A percentile compares a stretch with the other conserved stretches of the same genome.
Evolutionary conservation across 495 filamentous ascomycete genomes (phyloP).

Genomic region (Hypomontagnella submonticulosa): DNA sequence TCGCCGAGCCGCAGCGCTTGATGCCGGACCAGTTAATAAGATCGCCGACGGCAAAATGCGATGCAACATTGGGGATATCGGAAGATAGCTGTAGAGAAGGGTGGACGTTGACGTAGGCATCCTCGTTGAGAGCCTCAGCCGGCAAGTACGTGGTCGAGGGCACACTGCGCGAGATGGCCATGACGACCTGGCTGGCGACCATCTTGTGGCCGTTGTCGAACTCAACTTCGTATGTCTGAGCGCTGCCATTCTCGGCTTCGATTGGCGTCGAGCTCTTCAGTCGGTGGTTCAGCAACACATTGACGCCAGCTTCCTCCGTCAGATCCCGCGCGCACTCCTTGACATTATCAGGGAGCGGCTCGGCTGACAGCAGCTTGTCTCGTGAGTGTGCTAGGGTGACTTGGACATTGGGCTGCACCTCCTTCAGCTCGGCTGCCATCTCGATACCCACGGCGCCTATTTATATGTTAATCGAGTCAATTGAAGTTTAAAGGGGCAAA

Average conservation of each 20-base stretch:
- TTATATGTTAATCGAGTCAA: conserved; percentile 1
- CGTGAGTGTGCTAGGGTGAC: conserved; percentile 77
- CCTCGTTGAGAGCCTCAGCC: conserved; percentile 56
- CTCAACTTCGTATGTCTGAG: conserved; percentile 55
- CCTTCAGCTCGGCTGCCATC: conserved; percentile 74
- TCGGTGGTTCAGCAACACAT: conserved; percentile 64
- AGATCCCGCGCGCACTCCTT: conserved; percentile 63
- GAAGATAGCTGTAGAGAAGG: conserved; percentile 59
- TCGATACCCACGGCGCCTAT: conserved; percentile 76
- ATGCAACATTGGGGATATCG: conserved; percentile 58
- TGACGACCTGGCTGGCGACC: conserved; percentile 65
- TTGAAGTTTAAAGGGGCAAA: background rate
- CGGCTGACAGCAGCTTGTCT: conserved; percentile 69
- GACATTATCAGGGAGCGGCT: conserved; percentile 73
- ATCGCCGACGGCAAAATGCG: conserved; percentile 70
- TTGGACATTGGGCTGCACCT: conserved; percentile 64
- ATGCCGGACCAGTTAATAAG: conserved; percentile 72
- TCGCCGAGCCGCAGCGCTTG: conserved; percentile 75
- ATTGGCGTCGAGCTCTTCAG: conserved; percentile 53
- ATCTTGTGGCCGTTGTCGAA: conserved; percentile 66
- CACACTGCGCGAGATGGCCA: conserved; percentile 65
- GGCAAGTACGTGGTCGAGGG: conserved; percentile 68
- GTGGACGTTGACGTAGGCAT: conserved; percentile 68
- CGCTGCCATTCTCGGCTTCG: conserved; percentile 42
- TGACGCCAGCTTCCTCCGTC: conserved; percentile 64